These are phyloP conservation scores for Typha latifolia DNA, from an alignment of 176 grass and related monocot species.

Conservation along the genomic window DNA sequence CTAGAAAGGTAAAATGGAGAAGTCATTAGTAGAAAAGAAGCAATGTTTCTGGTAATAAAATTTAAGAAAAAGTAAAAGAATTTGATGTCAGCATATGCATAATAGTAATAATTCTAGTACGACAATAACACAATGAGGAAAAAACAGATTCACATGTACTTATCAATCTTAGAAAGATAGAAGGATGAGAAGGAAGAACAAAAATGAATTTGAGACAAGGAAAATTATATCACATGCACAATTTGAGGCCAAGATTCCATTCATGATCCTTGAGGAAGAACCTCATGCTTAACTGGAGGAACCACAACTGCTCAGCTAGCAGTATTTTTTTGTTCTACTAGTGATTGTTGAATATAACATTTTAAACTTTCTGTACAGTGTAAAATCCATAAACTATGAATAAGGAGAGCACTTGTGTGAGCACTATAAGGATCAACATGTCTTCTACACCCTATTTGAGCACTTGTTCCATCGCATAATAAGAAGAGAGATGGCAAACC, in stretches of 20 bases:
- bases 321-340: neutral
- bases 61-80: neutral
- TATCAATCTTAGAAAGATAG: too few relatives aligned
- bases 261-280: neutral
- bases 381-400: too few relatives aligned
- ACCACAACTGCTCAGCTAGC: neutral
- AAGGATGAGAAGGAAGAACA: too few relatives aligned
- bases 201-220: neutral
- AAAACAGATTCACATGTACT: too few relatives aligned
- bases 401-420: too few relatives aligned
- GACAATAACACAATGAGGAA: too few relatives aligned
- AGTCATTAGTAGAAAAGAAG: too few relatives aligned
- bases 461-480: slow-evolving; percentile 5
- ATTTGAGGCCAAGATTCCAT: neutral
- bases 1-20: too few relatives aligned
- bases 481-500: slow-evolving; percentile 30
- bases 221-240: neutral
- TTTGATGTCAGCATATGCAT: too few relatives aligned
- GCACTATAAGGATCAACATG: neutral
- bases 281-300: neutral
- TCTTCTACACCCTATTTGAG: neutral
- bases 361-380: too few relatives aligned
- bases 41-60: too few relatives aligned
- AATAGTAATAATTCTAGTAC: too few relatives aligned
- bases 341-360: neutral